phyloP scores from a whole-genome alignment of 2,329 filamentous ascomycete genomes.

The Phaeosphaeriaceae sp. region DNA sequence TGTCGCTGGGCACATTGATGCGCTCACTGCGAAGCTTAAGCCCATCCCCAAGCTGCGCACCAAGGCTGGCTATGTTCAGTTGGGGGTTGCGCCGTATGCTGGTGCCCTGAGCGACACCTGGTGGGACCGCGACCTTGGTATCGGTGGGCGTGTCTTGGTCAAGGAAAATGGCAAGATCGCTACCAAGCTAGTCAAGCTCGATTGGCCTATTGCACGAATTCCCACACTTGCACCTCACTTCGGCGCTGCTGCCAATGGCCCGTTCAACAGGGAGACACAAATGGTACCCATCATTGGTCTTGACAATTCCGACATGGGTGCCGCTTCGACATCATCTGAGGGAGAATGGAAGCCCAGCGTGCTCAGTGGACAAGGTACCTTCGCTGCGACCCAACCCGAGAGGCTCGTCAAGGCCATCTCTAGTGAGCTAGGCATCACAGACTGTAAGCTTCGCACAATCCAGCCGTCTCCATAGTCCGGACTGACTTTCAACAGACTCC shows the following conservation, averaged over 20 bases:
- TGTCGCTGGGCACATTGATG: constrained; percentile 91
- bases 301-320: constrained; percentile 70
- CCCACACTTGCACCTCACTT: constrained; percentile 95
- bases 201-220: constrained; percentile 90
- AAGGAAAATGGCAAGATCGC: constrained; percentile 80
- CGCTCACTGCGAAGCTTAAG: constrained; percentile 88
- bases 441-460: constrained; percentile 53
- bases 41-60: constrained; percentile 85
- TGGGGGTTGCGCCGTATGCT: constrained; percentile 92
- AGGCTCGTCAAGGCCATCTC: constrained; percentile 85
- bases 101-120: constrained; percentile 87
- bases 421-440: constrained; percentile 75
- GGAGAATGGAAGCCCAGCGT: constrained; percentile 50
- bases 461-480: background rate
- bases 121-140: constrained; percentile 95
- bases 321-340: constrained; percentile 32
- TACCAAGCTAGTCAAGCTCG: constrained; percentile 85
- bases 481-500: constrained; percentile 54
- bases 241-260: constrained; percentile 71
- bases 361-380: constrained; percentile 73
- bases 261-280: constrained; percentile 88
- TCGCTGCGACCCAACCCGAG: constrained; percentile 83
- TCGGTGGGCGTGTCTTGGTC: constrained; percentile 88
- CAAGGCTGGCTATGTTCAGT: constrained; percentile 84
- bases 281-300: constrained; percentile 94